Evolutionary conservation across 2,329 filamentous ascomycete species (phyloP).

Genomic region (Colletotrichum paranaense): DNA sequence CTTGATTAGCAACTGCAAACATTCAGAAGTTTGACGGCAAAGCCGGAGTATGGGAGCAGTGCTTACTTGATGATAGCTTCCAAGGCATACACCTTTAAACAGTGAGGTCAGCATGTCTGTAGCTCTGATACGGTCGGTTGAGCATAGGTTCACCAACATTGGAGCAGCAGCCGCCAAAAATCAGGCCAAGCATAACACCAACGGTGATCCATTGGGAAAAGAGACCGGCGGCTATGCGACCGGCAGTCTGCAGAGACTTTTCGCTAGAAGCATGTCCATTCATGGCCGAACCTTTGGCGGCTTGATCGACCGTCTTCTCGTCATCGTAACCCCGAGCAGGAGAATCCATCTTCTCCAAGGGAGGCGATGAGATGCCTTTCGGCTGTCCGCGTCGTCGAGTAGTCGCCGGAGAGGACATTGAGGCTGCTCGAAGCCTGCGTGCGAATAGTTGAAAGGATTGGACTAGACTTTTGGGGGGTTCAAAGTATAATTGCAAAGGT

Average conservation of each 20-base stretch:
- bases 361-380: constrained; percentile 34
- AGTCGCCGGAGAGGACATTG: constrained; percentile 58
- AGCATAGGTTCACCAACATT: constrained; percentile 70
- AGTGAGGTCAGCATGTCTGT: constrained; percentile 6
- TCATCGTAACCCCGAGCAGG: constrained; percentile 2
- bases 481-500: not conserved
- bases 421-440: constrained; percentile 23
- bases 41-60: not conserved
- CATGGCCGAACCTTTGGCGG: constrained; percentile 2
- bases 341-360: constrained; percentile 32
- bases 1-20: constrained; percentile 26
- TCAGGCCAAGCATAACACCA: constrained; percentile 79
- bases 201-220: constrained; percentile 73
- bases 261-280: constrained; percentile 12
- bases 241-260: constrained; percentile 43
- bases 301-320: not conserved
- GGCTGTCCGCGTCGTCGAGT: constrained; percentile 50
- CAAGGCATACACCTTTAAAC: constrained; percentile 85
- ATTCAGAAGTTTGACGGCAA: not conserved
- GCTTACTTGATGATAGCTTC: constrained; percentile 94
- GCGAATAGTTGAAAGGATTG: not conserved
- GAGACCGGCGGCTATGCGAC: constrained; percentile 66
- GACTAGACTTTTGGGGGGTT: constrained; percentile 2
- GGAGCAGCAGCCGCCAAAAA: constrained; percentile 95
- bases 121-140: not conserved